These are phyloP conservation scores for Volvox reticuliferus DNA, from an alignment of 139 green algal genomes.

Conservation along the genomic window DNA sequence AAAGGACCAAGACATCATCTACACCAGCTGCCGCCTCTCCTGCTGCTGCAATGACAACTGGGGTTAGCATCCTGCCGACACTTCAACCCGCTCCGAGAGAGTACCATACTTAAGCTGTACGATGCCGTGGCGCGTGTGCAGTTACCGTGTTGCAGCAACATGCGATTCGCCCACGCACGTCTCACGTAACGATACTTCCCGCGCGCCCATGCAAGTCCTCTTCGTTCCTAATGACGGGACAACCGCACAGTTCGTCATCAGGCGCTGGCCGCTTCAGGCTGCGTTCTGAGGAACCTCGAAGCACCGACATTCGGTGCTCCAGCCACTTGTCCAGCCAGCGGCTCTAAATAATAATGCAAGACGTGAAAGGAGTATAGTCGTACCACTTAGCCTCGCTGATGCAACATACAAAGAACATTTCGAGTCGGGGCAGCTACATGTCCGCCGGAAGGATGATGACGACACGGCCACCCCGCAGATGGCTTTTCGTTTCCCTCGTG, in stretches of 20 bases:
- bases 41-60: too few relatives aligned
- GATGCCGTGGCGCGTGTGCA: not conserved
- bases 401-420: not conserved
- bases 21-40: too few relatives aligned
- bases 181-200: not conserved
- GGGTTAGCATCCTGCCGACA: too few relatives aligned
- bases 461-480: too few relatives aligned
- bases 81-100: too few relatives aligned
- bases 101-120: too few relatives aligned
- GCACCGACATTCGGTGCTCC: constrained; percentile 20
- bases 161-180: not conserved
- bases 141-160: not conserved
- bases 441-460: too few relatives aligned
- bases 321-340: constrained; percentile 33
- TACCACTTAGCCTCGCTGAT: constrained; percentile 43
- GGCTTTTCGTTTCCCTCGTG: too few relatives aligned
- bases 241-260: not conserved
- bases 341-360: constrained; percentile 34
- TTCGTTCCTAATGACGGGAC: not conserved
- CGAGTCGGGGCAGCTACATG: too few relatives aligned
- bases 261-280: not conserved
- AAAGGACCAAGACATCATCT: too few relatives aligned
- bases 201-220: not conserved
- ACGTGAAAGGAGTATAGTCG: constrained; percentile 21
- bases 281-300: not conserved